A percentile compares a stretch with the other conserved stretches of the same genome.
Evolutionary conservation across 305 asterid genomes (phyloP).

Genomic region (Fraxinus platypoda): DNA sequence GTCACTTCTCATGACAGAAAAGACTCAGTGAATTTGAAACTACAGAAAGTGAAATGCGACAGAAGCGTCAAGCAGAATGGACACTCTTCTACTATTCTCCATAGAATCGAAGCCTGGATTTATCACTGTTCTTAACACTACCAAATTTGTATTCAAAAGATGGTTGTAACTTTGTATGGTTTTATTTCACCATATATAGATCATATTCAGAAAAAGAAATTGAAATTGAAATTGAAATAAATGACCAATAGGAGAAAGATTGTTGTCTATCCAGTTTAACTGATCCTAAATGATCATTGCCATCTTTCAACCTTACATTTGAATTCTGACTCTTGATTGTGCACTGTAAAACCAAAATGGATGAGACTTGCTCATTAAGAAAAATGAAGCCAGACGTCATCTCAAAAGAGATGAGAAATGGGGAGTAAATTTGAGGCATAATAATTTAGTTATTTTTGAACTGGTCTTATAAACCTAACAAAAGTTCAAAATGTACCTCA

Average conservation of each 20-base stretch:
- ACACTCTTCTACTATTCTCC: slow-evolving; percentile 8
- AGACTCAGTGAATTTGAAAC: background rate
- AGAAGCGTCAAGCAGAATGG: background rate
- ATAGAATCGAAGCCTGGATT: slow-evolving; percentile 3
- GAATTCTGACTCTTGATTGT: background rate
- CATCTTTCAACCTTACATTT: background rate
- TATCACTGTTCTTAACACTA: background rate
- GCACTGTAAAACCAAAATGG: background rate
- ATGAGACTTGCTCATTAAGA: background rate
- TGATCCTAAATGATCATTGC: background rate
- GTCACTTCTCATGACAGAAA: background rate
- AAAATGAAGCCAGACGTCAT: background rate
- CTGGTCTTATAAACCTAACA: background rate
- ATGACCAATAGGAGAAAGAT: background rate
- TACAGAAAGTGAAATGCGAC: background rate
- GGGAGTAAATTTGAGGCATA: slow-evolving; percentile 15
- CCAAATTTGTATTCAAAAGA: slow-evolving; percentile 9
- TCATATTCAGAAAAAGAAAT: background rate
- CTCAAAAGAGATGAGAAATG: background rate
- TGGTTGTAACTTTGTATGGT: background rate
- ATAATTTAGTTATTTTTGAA: slow-evolving; percentile 6
- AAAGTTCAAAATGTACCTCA: slow-evolving; percentile 52
- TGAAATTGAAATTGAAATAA: background rate
- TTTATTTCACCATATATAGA: slow-evolving; percentile 1
- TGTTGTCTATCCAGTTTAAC: background rate